A percentile compares a stretch with the other conserved stretches of the same genome.
These are phyloP conservation scores for Botryotinia calthae DNA, from an alignment of 2,329 filamentous ascomycete species.

Conservation along the genomic window DNA sequence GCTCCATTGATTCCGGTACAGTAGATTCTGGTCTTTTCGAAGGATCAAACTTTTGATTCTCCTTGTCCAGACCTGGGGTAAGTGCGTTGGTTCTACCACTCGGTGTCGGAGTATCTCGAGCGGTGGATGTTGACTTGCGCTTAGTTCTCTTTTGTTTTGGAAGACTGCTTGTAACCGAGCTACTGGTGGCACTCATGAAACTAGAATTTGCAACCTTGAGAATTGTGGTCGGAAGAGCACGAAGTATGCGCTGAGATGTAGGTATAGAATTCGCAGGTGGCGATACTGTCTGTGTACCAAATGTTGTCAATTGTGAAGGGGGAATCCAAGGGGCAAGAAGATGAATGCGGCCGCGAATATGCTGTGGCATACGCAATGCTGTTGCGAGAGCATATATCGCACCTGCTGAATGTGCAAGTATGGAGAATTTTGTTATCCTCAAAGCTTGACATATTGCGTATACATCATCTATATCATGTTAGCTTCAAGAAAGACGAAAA, in stretches of 20 bases:
- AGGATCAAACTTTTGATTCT: conserved; percentile 36
- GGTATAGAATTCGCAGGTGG: conserved; percentile 84
- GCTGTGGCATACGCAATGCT: conserved; percentile 90
- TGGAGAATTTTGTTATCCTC: conserved; percentile 92
- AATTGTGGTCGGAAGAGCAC: conserved; percentile 84
- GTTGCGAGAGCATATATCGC: conserved; percentile 98
- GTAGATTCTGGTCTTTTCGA: conserved; percentile 36
- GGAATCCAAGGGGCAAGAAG: conserved; percentile 96
- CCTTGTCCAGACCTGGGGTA: conserved; percentile 38
- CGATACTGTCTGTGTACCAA: conserved; percentile 67
- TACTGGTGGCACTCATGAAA: conserved; percentile 90
- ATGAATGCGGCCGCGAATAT: conserved; percentile 91
- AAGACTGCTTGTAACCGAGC: conserved; percentile 75
- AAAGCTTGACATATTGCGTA: conserved; percentile 89
- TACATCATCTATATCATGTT: conserved; percentile 63
- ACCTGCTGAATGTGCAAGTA: conserved; percentile 92
- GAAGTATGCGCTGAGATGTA: conserved; percentile 85
- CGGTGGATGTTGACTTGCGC: conserved; percentile 50
- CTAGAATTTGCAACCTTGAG: conserved; percentile 93
- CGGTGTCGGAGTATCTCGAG: conserved; percentile 39
- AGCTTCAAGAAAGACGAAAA: conserved; percentile 22
- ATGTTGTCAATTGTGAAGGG: conserved; percentile 83
- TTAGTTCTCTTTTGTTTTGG: conserved; percentile 65
- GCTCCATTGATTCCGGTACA: conserved; percentile 31
- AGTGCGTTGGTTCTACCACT: conserved; percentile 40